Base-by-base conservation (phyloP, 345 rosid species). In the Reutealis trisperma region DNA sequence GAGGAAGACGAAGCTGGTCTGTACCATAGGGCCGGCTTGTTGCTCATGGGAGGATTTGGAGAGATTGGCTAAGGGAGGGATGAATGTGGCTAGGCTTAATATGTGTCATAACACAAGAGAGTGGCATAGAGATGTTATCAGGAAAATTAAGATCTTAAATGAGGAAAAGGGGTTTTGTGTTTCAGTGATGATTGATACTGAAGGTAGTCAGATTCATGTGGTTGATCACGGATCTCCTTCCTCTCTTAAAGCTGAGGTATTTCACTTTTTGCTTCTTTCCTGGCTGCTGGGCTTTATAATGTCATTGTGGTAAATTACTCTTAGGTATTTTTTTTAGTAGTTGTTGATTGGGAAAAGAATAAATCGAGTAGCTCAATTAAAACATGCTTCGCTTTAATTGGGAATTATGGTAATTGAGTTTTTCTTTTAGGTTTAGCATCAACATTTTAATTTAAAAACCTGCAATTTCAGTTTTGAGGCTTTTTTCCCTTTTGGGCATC, bases 1-100 rank as follows among this genome's bases (percentile, higher is more conserved):
- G 89, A 82, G 94, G 90, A 90, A 87, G 85, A 90, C 92, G 27
- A 90, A 90, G 86, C 82, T 90, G 5, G 94, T 90, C 66, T 88
- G 92, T 83, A 90, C 94, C 5, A 82, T 90, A 61, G 94, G 94
- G 45, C 94, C 94, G 2, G 86, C 92, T 0, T 90, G 89, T 68
- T 82, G 86, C 51, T 87, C 89, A 12, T 9, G 67, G 82, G 89
- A 83, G 75, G 90, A 87, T 44, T 70, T 90, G 86, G 90, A 90
- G 87, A 81, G 82, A 66, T 47, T 90, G 86, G 92, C 92, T 22
- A n/a, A 77, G 54, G 89, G 85, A 75, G 94, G 94, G 52, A 90
- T 90, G 94, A 87, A 90, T 80, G 94, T 90, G 75, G 94, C 92
- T 21, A 82, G 94, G 88, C 87, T 90, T 45, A 90, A 88, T 60